phyloP scores from a whole-genome alignment of 1,139 yeast genomes.

The Scheffersomyces segobiensis region DNA sequence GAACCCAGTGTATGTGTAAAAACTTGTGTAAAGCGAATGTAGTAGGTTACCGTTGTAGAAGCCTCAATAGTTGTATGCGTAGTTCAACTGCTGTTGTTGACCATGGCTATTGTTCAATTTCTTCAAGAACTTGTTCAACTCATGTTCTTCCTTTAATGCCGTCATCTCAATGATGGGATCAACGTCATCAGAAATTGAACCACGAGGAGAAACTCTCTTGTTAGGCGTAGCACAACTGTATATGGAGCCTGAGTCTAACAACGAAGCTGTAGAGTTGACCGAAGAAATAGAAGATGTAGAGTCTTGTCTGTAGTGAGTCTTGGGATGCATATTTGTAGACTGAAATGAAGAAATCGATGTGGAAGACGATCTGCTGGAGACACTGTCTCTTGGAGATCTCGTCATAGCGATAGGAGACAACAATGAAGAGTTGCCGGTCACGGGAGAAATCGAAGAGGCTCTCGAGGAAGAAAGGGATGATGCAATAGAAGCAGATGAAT shows the following conservation, averaged over 20 bases:
- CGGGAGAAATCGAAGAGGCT: slow-evolving; percentile 12
- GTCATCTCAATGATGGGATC: slow-evolving; percentile 46
- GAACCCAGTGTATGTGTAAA: background rate
- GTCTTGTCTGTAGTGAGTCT: slow-evolving; percentile 29
- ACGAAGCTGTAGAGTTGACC: background rate
- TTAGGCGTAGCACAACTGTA: slow-evolving; percentile 32
- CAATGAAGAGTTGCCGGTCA: slow-evolving; percentile 2
- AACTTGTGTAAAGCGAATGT: background rate
- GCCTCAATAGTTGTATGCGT: background rate
- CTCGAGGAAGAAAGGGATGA: slow-evolving; percentile 10
- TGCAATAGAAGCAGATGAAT: background rate
- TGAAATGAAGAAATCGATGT: slow-evolving; percentile 3
- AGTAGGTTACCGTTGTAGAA: background rate
- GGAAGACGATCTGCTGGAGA: slow-evolving; percentile 1
- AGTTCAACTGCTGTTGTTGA: background rate
- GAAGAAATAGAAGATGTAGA: slow-evolving; percentile 26
- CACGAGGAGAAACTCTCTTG: slow-evolving; percentile 6
- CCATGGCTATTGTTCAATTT: slow-evolving; percentile 14
- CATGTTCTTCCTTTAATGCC: slow-evolving; percentile 42
- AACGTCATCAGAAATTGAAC: slow-evolving; percentile 11
- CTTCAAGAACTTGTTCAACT: slow-evolving; percentile 37
- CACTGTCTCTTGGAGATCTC: background rate
- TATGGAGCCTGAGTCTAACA: slow-evolving; percentile 1
- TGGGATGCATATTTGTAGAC: background rate
- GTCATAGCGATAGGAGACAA: slow-evolving; percentile 5